These are phyloP conservation scores for Chrysophaeum taylorii DNA, from an alignment of 352 stramenopile genomes.

Conservation along the genomic window DNA sequence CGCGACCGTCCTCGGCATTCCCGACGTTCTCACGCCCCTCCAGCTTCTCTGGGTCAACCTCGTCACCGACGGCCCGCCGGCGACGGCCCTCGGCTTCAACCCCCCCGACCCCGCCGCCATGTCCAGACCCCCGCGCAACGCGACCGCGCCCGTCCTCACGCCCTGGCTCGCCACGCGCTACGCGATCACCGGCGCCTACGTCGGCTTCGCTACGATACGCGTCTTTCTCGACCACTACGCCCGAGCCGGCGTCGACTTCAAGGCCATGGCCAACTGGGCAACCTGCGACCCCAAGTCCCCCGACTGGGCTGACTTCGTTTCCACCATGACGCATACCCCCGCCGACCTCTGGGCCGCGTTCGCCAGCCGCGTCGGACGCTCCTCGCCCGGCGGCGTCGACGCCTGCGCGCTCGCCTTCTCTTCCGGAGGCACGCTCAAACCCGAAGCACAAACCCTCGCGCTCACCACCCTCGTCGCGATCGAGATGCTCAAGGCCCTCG, in stretches of 20 bases:
- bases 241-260: conserved; percentile 43
- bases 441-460: conserved; percentile 51
- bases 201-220: conserved; percentile 69
- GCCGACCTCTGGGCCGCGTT: conserved; percentile 42
- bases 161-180: conserved; percentile 94
- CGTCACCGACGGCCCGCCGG: conserved; percentile 94
- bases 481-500: conserved; percentile 65
- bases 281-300: conserved; percentile 52
- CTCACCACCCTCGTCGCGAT: conserved; percentile 65
- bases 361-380: conserved; percentile 39
- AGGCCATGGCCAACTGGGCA: conserved; percentile 52
- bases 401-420: neutral
- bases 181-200: conserved; percentile 71
- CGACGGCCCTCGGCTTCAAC: conserved; percentile 97
- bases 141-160: conserved; percentile 93
- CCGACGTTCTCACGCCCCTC: conserved; percentile 92
- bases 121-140: conserved; percentile 80
- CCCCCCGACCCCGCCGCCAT: conserved; percentile 93
- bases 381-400: neutral
- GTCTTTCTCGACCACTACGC: conserved; percentile 63
- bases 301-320: conserved; percentile 24
- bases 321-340: no score
- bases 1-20: conserved; percentile 82
- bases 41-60: conserved; percentile 99
- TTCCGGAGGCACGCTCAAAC: neutral